Evolutionary conservation across 345 rosid genomes (phyloP).

Genomic region (Carallia pectinifolia): DNA sequence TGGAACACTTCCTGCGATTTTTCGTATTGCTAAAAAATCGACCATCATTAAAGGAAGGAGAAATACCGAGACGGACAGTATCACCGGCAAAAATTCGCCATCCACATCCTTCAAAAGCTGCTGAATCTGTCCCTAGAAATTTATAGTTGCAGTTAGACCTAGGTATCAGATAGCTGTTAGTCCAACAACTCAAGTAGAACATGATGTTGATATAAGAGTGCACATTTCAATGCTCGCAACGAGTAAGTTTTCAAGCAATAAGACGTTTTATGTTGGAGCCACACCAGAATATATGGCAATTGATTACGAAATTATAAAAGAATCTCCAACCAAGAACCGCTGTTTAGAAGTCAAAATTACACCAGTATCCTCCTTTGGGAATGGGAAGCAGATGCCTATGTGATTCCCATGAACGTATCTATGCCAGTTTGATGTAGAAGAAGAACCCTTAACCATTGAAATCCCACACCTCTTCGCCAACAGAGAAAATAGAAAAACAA

Average conservation of each 20-base stretch:
- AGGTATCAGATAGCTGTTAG: background rate
- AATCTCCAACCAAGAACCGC: background rate
- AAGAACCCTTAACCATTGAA: no score
- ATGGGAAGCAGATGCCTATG: background rate
- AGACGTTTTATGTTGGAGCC: background rate
- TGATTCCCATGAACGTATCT: no score
- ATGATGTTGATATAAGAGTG: background rate
- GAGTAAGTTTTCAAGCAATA: background rate
- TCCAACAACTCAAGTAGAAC: background rate
- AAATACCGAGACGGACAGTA: background rate
- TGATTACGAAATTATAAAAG: background rate
- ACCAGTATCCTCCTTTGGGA: background rate
- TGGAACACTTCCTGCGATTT: no score
- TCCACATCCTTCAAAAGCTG: conserved; percentile 67
- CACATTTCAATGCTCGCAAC: background rate
- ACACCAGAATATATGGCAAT: no score
- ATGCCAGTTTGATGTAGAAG: no score
- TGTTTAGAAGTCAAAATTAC: background rate
- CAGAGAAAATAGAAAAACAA: no score
- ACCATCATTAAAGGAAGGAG: background rate
- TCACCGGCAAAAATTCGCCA: conserved; percentile 85
- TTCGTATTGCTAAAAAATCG: background rate
- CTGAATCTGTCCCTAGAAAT: conserved; percentile 40
- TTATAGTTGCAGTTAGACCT: background rate
- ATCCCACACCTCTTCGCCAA: no score